These are phyloP conservation scores for Artomyces pyxidatus DNA, from an alignment of 768 basidiomycete species.

Conservation along the genomic window DNA sequence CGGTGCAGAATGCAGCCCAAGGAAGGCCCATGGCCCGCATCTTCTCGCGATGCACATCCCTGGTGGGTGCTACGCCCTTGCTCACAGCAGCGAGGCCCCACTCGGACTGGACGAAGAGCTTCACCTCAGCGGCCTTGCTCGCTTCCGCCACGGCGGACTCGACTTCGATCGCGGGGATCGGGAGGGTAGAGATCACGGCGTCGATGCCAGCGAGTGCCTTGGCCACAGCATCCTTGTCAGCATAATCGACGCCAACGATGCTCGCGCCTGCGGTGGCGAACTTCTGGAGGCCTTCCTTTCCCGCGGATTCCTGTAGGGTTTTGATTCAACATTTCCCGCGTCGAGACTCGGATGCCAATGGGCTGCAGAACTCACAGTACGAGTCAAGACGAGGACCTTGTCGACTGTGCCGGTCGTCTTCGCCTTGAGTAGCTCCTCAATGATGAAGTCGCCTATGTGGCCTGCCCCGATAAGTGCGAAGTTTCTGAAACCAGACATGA, in stretches of 20 bases:
- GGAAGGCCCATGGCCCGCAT: conserved; percentile 6
- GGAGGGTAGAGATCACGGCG: conserved; percentile 1
- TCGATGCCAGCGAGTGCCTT: conserved; percentile 2
- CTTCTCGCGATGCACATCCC: not conserved
- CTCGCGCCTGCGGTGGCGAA: not conserved
- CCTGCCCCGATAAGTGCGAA: conserved; percentile 4
- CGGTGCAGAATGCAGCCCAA: conserved; percentile 5
- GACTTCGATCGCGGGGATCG: not conserved
- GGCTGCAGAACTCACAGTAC: not conserved
- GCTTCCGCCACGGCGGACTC: conserved; percentile 1
- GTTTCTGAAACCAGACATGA: not conserved
- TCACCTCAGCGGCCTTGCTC: conserved; percentile 3
- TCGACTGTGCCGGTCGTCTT: not conserved
- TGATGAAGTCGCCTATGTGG: conserved; percentile 1
- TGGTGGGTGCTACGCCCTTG: no score
- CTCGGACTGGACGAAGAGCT: conserved; percentile 14
- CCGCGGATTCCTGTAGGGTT: not conserved
- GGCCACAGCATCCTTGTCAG: not conserved
- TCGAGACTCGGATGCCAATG: not conserved
- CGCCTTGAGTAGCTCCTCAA: conserved; percentile 6
- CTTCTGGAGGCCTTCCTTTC: not conserved
- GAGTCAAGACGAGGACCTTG: not conserved
- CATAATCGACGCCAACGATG: not conserved
- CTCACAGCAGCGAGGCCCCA: conserved; percentile 15
- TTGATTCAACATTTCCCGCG: not conserved